A percentile compares a stretch with the other conserved stretches of the same genome.
Evolutionary conservation across 495 filamentous ascomycete genomes (phyloP).

Genomic region (Podospora conica): DNA sequence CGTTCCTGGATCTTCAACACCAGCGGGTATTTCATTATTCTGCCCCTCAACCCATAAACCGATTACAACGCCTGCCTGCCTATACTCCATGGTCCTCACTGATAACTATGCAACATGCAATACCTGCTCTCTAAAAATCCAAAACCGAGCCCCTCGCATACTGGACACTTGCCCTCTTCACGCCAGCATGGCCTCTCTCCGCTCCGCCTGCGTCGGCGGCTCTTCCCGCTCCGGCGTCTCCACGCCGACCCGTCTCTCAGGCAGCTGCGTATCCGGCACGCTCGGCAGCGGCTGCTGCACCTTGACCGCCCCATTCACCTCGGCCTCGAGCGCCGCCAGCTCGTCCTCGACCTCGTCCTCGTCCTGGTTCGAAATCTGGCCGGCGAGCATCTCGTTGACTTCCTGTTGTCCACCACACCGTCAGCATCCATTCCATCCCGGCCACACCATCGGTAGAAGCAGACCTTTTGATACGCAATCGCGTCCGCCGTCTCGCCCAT

Average conservation of each 20-base stretch:
- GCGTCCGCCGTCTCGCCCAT: slow-evolving; percentile 89
- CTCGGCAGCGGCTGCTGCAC: slow-evolving; percentile 45
- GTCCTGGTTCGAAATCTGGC: slow-evolving; percentile 80
- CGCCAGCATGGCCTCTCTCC: slow-evolving; percentile 44
- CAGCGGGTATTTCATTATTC: neutral
- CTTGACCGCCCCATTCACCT: slow-evolving; percentile 37
- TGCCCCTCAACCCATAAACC: neutral
- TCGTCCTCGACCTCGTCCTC: slow-evolving; percentile 98
- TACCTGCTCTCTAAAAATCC: neutral
- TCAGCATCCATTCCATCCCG: neutral
- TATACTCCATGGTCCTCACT: neutral
- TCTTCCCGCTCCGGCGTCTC: slow-evolving; percentile 17
- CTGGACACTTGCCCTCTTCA: slow-evolving; percentile 10
- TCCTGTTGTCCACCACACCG: slow-evolving; percentile 47
- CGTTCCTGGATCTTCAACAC: neutral
- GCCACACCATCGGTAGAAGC: slow-evolving; percentile 11
- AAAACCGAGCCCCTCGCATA: neutral
- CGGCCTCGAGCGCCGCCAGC: slow-evolving; percentile 68
- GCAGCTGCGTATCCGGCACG: slow-evolving; percentile 48
- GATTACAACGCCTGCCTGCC: neutral
- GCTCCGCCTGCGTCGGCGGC: slow-evolving; percentile 25
- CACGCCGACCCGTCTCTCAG: slow-evolving; percentile 21
- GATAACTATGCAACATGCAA: too few species aligned
- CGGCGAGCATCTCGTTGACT: slow-evolving; percentile 82
- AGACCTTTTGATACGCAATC: slow-evolving; percentile 76